Evolutionary conservation across 1,139 yeast genomes (phyloP).

Genomic region (Zygoascus hellenicus): DNA sequence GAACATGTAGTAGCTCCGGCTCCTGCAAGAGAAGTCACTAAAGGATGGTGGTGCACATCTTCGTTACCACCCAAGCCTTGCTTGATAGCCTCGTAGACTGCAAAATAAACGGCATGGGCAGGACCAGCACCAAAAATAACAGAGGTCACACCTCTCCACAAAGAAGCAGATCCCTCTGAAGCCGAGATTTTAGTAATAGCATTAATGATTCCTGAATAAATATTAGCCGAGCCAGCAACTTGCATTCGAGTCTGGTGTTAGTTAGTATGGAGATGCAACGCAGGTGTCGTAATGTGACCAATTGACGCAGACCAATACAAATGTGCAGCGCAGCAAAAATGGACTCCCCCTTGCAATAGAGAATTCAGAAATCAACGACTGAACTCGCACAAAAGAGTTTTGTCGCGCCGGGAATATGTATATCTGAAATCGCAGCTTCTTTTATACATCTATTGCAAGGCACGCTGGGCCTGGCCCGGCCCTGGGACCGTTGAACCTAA

Average conservation of each 20-base stretch:
- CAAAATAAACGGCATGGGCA: conserved; percentile 95
- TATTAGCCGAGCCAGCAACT: conserved; percentile 43
- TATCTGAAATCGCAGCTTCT: no score
- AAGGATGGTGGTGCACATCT: conserved; percentile 51
- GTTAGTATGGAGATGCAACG: neutral
- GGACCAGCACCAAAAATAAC: conserved; percentile 99
- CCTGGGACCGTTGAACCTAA: no score
- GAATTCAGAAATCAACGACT: no score
- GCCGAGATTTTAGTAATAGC: conserved; percentile 73
- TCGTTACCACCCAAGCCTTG: conserved; percentile 42
- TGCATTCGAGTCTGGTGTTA: conserved; percentile 73
- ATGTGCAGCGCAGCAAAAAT: no score
- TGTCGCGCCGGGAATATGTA: no score
- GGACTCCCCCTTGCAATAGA: no score
- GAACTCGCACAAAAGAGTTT: no score
- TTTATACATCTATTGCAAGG: no score
- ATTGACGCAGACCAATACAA: no score
- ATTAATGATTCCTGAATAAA: conserved; percentile 46
- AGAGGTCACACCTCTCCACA: conserved; percentile 94
- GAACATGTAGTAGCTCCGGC: conserved; percentile 91
- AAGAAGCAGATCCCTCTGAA: conserved; percentile 82
- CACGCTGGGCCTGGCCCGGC: no score
- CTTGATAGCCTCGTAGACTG: conserved; percentile 89
- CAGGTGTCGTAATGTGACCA: no score
- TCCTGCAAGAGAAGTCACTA: conserved; percentile 19